Percentiles rank a stretch among this genome's conserved stretches.
Conservation (phyloP, 768 basidiomycete species). For the Pseudohyphozyma bogoriensis region DNA sequence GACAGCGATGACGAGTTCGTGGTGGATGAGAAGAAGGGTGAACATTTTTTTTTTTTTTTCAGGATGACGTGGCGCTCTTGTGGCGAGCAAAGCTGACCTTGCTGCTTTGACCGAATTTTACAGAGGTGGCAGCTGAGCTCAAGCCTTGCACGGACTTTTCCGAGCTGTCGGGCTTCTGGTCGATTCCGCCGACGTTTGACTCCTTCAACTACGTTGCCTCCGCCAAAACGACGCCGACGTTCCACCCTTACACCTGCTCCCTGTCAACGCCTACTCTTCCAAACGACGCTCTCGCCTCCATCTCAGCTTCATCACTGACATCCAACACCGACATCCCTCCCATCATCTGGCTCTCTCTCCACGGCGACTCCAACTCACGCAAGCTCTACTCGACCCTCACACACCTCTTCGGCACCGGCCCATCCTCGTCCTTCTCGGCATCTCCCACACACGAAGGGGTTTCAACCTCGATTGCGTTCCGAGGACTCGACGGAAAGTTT, state of each 20-base stretch:
- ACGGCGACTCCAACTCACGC: constrained; percentile 28
- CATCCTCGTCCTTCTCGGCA: neutral
- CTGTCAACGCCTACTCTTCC: no score
- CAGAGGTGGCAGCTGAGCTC: neutral
- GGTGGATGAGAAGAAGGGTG: neutral
- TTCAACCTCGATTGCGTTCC: constrained; percentile 7
- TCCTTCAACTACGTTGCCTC: constrained; percentile 15
- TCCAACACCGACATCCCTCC: neutral
- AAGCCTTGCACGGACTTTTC: neutral
- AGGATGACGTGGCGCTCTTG: neutral
- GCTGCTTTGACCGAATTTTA: no score
- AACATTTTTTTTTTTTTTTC: constrained; percentile 1
- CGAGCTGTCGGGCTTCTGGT: no score
- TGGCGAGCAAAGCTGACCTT: neutral
- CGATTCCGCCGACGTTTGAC: constrained; percentile 8
- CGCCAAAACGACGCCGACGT: constrained; percentile 7
- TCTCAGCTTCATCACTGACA: neutral
- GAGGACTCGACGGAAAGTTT: neutral
- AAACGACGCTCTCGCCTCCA: no score
- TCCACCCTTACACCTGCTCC: neutral
- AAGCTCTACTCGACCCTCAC: constrained; percentile 15
- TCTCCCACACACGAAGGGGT: constrained; percentile 25
- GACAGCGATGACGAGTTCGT: constrained; percentile 3
- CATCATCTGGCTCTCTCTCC: constrained; percentile 18
- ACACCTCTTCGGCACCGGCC: constrained; percentile 10